These are phyloP conservation scores for Clavariopsis aquatica DNA, from an alignment of 495 filamentous ascomycete species.

Conservation along the genomic window DNA sequence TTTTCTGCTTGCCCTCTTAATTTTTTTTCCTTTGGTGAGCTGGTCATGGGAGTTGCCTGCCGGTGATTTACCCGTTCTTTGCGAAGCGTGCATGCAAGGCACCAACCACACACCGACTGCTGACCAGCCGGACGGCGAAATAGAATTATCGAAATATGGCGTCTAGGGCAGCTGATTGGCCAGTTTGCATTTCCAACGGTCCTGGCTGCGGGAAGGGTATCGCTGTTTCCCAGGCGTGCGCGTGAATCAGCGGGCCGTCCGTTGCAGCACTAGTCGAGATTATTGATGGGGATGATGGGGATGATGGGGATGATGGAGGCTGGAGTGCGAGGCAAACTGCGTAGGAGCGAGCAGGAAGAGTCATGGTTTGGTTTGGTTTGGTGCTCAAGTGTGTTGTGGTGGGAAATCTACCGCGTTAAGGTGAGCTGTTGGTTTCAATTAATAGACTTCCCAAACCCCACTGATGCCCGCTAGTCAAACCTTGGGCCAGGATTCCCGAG, in stretches of 20 bases:
- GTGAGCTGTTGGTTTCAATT: neutral
- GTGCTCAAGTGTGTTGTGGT: no score
- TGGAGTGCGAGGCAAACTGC: no score
- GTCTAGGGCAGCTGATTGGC: neutral
- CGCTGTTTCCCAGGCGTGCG: neutral
- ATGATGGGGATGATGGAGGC: neutral
- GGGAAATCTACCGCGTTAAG: neutral
- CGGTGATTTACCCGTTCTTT: conserved; percentile 31
- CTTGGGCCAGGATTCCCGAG: conserved; percentile 11
- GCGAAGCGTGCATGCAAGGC: conserved; percentile 27
- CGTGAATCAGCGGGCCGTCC: conserved; percentile 26
- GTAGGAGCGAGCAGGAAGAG: no score
- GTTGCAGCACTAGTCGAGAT: neutral
- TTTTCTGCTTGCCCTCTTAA: conserved; percentile 5
- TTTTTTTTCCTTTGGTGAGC: neutral
- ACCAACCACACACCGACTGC: conserved; percentile 25
- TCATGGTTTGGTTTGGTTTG: no score
- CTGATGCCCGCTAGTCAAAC: conserved; percentile 28
- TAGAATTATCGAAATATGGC: neutral
- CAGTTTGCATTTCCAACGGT: neutral
- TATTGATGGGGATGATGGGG: neutral
- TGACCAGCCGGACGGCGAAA: neutral
- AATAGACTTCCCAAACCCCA: conserved; percentile 3
- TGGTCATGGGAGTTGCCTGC: conserved; percentile 21
- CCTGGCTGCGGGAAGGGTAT: neutral